Conservation (phyloP, 2,329 filamentous ascomycete species). For the Microdochium bolleyi region DNA sequence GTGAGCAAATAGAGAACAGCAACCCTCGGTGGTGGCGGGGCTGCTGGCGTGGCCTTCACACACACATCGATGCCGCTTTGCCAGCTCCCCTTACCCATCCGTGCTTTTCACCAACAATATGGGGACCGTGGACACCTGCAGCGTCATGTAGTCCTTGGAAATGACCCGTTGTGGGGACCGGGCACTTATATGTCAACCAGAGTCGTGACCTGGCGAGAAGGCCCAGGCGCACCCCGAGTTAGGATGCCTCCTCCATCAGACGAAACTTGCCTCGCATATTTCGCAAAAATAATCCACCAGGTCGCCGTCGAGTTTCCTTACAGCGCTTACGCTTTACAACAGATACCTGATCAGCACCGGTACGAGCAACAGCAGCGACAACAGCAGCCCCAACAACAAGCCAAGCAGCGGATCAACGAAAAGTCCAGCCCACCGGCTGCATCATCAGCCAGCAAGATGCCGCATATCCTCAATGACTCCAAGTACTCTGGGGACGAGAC, state of each 20-base stretch:
- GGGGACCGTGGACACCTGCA: too few species aligned
- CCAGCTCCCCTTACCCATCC: too few species aligned
- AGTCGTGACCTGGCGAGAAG: too few species aligned
- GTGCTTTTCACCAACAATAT: too few species aligned
- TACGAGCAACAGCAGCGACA: constrained; percentile 1
- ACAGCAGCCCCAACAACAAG: background rate
- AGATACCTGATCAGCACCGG: constrained; percentile 10
- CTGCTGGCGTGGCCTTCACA: too few species aligned
- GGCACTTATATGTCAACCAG: too few species aligned
- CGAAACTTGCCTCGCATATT: constrained; percentile 1
- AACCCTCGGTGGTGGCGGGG: too few species aligned
- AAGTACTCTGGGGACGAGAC: constrained; percentile 15
- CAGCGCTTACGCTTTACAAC: constrained; percentile 16
- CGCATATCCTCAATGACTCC: constrained; percentile 1
- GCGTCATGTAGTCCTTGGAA: too few species aligned
- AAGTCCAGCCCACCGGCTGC: background rate
- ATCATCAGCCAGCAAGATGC: background rate
- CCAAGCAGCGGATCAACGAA: background rate
- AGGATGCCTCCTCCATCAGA: background rate
- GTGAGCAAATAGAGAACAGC: too few species aligned
- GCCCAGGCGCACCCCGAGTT: too few species aligned
- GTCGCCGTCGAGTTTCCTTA: constrained; percentile 19
- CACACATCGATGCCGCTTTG: too few species aligned
- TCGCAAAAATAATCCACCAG: constrained; percentile 13
- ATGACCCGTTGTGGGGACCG: too few species aligned